Base-by-base conservation (phyloP, 2,329 filamentous ascomycete genomes). In the Byssochlamys sp. region DNA sequence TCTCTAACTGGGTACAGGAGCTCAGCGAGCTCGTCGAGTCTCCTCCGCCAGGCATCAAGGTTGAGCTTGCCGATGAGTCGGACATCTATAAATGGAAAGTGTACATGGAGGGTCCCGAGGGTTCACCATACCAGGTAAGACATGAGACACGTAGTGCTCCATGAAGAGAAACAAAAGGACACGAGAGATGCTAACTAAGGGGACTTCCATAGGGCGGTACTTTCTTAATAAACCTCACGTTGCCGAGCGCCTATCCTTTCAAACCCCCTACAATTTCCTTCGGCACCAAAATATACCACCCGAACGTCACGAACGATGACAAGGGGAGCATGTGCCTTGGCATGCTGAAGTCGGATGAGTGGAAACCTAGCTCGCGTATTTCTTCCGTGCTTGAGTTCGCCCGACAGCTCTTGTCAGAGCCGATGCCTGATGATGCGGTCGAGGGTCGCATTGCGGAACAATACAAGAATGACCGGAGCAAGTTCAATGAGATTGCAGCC, bases 261-360 rank as follows among this genome's bases (percentile, higher is more conserved):
- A 94, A 94, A 75, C 85, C 90, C 25, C 91, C 91, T 14, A 78
- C 81, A 59, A 81, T 95, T 65, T 84, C 81, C 69, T 95, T 96
- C 81, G 77, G 80, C 63, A 96, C 91, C 55, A 92, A 91, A 76
- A 89, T 96, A 79, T 96, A 95, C 82, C 91, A 96, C 78, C 91
- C 91, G 51, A 96, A 96, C 76, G 84, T 96, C 59, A 90, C 87
- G 69, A 94, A 95, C 80, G 91, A 95, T 73, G 82, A 83, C 69
- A 83, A 85, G 64, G 91, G 91, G 61, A 87, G 82, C 75, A 89
- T 96, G 84, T 96, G 91, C 75, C 80, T 96, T 51, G 85, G 84
- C 59, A 83, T 91, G 73, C 84, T 96, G 65, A 90, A 91, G 71
- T 74, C 87, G 29, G 90, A 95, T 67, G 86, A 90, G 75, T 96